Conservation (phyloP, 805 yeast genomes). For the Wickerhamomyces bisporus region DNA sequence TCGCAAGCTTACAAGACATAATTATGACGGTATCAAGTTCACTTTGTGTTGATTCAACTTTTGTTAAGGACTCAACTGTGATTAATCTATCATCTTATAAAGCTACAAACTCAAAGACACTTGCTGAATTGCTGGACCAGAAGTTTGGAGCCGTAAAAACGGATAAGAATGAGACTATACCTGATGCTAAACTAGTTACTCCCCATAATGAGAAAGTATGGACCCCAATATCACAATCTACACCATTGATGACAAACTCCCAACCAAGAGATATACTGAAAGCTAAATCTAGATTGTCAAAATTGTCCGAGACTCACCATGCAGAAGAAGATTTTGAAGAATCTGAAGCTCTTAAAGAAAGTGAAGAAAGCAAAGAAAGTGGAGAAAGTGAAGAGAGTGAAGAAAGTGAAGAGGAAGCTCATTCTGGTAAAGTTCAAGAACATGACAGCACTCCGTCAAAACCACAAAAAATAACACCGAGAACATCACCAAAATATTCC, state of each 20-base stretch:
- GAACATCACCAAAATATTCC: not conserved
- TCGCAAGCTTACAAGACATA: too few relatives aligned
- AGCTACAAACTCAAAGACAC: not conserved
- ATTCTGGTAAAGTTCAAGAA: slow-evolving; percentile 3
- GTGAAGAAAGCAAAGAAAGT: not conserved
- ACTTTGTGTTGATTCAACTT: not conserved
- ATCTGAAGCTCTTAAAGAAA: too few relatives aligned
- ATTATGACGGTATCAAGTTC: not conserved
- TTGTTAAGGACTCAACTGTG: not conserved
- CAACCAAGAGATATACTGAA: slow-evolving; percentile 24
- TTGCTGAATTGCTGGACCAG: slow-evolving; percentile 16
- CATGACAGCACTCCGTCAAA: slow-evolving; percentile 22
- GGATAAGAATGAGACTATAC: too few relatives aligned
- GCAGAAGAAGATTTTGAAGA: too few relatives aligned
- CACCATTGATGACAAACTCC: slow-evolving; percentile 14
- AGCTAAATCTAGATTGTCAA: slow-evolving; percentile 19
- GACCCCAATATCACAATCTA: slow-evolving; percentile 23
- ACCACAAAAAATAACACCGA: slow-evolving; percentile 4
- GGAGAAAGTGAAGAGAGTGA: slow-evolving; percentile 9
- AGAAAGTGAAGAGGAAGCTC: slow-evolving; percentile 5
- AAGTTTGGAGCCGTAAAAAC: not conserved
- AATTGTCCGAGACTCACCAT: slow-evolving; percentile 15
- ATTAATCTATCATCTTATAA: not conserved
- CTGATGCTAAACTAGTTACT: too few relatives aligned
- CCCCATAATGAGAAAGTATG: slow-evolving; percentile 17